A percentile compares a stretch with the other conserved stretches of the same genome.
Conservation (phyloP, 2,329 filamentous ascomycete species). For the Aspergillus felis region DNA sequence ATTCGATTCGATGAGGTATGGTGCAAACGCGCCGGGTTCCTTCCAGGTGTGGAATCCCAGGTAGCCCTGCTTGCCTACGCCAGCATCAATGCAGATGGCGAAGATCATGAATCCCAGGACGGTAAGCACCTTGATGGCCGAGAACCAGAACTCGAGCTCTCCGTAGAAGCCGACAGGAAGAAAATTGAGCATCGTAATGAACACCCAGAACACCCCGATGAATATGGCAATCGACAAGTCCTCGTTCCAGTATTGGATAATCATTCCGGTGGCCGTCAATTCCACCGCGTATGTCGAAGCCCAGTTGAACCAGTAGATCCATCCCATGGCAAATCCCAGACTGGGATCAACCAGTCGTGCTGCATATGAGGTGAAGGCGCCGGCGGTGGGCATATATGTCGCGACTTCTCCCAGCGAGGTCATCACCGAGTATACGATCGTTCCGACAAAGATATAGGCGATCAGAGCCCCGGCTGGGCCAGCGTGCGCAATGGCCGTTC, state of each 20-base stretch:
- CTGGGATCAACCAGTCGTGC: conserved; percentile 70
- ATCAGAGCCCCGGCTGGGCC: conserved; percentile 64
- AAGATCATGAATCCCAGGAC: conserved; percentile 74
- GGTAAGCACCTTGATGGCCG: conserved; percentile 71
- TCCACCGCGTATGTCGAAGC: conserved; percentile 69
- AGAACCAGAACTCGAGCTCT: conserved; percentile 75
- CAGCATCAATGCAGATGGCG: conserved; percentile 70
- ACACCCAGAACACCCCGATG: conserved; percentile 65
- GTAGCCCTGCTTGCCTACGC: conserved; percentile 66
- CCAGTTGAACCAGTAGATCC: conserved; percentile 80
- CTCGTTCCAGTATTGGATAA: conserved; percentile 69
- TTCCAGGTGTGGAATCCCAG: conserved; percentile 71
- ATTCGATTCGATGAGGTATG: conserved; percentile 37
- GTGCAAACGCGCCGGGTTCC: conserved; percentile 63
- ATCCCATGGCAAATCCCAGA: conserved; percentile 71
- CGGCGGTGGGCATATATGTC: conserved; percentile 70
- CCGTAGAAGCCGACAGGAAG: conserved; percentile 70
- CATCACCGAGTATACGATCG: conserved; percentile 73
- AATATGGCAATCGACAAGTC: conserved; percentile 63
- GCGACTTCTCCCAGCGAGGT: conserved; percentile 64
- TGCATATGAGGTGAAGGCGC: conserved; percentile 73
- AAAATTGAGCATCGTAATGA: conserved; percentile 46
- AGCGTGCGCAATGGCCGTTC: conserved; percentile 56
- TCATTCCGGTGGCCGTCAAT: conserved; percentile 64
- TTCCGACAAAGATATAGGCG: conserved; percentile 65